Percentiles rank a stretch among this genome's conserved stretches.
Evolutionary conservation across 768 basidiomycete species (phyloP).

Genomic region (Lactarius deliciosus): DNA sequence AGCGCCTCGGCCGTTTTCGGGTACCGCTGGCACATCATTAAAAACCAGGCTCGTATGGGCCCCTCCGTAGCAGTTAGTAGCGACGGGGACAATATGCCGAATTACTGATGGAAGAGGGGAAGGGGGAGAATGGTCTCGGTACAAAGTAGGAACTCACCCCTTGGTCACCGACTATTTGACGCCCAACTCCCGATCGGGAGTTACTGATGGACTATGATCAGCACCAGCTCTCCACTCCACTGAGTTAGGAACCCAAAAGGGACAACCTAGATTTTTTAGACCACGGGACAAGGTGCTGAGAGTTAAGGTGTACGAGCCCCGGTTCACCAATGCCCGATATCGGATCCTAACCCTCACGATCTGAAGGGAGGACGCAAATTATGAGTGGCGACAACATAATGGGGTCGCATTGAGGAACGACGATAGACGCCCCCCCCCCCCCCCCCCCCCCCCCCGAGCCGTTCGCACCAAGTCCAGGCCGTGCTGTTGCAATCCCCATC

Average conservation of each 20-base stretch:
- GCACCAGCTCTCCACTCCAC: conserved; percentile 11
- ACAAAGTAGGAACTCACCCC: not conserved
- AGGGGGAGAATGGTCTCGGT: not conserved
- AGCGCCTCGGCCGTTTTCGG: conserved; percentile 24
- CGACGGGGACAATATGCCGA: not conserved
- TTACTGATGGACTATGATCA: conserved; percentile 18
- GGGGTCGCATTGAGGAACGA: not conserved
- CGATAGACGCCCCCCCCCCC: not conserved
- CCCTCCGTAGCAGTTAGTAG: not conserved
- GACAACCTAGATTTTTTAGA: conserved; percentile 9
- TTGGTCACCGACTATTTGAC: not conserved
- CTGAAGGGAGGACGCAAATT: conserved; percentile 8
- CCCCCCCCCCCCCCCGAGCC: too few relatives aligned
- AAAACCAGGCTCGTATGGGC: not conserved
- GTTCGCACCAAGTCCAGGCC: conserved; percentile 4
- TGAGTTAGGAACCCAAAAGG: conserved; percentile 13
- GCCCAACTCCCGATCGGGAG: conserved; percentile 20
- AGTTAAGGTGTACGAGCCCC: conserved; percentile 19
- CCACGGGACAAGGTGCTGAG: conserved; percentile 9
- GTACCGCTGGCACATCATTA: not conserved
- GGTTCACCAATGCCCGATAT: conserved; percentile 20
- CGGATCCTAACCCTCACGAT: conserved; percentile 18
- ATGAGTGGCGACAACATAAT: conserved; percentile 13
- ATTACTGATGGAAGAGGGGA: not conserved
- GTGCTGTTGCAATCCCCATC: conserved; percentile 5